Percentiles rank a stretch among this genome's conserved stretches.
Conservation (phyloP, 306 rosid genomes). For the Pyrus betulifolia region DNA sequence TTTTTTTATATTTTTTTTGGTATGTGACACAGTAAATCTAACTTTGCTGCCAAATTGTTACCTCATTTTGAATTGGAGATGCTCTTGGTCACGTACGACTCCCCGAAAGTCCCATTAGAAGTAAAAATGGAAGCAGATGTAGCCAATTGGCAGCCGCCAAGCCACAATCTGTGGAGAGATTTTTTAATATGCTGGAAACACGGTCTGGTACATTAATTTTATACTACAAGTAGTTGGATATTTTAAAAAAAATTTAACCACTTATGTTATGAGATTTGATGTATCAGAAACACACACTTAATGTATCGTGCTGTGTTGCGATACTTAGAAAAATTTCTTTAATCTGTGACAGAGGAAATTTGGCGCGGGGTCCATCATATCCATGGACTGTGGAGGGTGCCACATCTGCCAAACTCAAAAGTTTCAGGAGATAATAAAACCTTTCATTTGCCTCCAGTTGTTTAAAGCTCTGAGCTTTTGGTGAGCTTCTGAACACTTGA, state of each 20-base stretch:
- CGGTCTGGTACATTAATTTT: too few relatives aligned
- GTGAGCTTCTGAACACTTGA: background rate
- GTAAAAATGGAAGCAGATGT: background rate
- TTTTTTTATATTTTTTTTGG: too few relatives aligned
- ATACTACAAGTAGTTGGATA: too few relatives aligned
- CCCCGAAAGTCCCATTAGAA: too few relatives aligned
- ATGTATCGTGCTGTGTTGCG: too few relatives aligned
- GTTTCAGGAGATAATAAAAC: slow-evolving; percentile 21
- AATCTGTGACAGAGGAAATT: background rate
- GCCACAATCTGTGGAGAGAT: background rate
- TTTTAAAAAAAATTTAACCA: too few relatives aligned
- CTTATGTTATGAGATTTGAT: accelerated
- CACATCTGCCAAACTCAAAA: slow-evolving; percentile 24
- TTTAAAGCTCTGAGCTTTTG: background rate
- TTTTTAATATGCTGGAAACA: accelerated
- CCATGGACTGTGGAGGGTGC: slow-evolving; percentile 38
- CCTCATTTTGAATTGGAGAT: too few relatives aligned
- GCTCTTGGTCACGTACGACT: too few relatives aligned
- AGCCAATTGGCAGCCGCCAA: background rate
- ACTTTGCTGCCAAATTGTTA: too few relatives aligned
- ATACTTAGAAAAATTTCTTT: too few relatives aligned
- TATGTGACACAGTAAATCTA: too few relatives aligned
- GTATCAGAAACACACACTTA: accelerated
- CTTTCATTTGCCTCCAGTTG: slow-evolving; percentile 9
- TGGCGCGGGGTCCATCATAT: slow-evolving; percentile 63